A percentile compares a stretch with the other conserved stretches of the same genome.
Evolutionary conservation across 1,284 basidiomycete genomes (phyloP).

Genomic region (Irpex lacteus): DNA sequence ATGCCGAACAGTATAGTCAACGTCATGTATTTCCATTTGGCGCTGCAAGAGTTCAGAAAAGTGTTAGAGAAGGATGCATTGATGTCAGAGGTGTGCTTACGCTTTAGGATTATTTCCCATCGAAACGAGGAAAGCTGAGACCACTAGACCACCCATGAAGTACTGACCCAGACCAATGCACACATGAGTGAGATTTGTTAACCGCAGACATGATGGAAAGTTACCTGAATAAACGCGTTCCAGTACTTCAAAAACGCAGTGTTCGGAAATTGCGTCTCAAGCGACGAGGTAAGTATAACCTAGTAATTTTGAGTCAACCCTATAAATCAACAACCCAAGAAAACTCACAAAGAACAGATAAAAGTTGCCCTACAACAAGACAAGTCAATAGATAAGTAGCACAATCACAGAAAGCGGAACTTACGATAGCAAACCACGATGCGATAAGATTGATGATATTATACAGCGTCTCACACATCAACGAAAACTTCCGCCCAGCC

Average conservation of each 20-base stretch:
- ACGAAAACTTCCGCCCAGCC: slow-evolving; percentile 64
- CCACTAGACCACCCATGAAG: slow-evolving; percentile 78
- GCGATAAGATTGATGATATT: slow-evolving; percentile 88
- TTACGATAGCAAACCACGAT: slow-evolving; percentile 89
- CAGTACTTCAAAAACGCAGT: slow-evolving; percentile 72
- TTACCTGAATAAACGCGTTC: slow-evolving; percentile 77
- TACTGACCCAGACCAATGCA: slow-evolving; percentile 51
- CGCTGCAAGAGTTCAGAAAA: too few relatives aligned
- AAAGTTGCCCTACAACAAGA: slow-evolving; percentile 74
- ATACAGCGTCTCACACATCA: slow-evolving; percentile 85
- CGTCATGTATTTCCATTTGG: slow-evolving; percentile 83
- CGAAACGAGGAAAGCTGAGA: slow-evolving; percentile 90
- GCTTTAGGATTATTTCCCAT: slow-evolving; percentile 96
- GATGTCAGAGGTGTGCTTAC: too few relatives aligned
- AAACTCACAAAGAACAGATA: slow-evolving; percentile 96
- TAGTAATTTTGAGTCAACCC: slow-evolving; percentile 27
- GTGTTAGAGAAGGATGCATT: too few relatives aligned
- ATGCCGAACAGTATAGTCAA: slow-evolving; percentile 77
- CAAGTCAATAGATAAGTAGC: background rate
- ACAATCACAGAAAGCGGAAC: slow-evolving; percentile 27
- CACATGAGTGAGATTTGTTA: background rate
- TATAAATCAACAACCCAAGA: slow-evolving; percentile 39
- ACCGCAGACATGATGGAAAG: slow-evolving; percentile 12
- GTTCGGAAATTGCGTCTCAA: slow-evolving; percentile 76
- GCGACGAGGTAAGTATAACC: slow-evolving; percentile 85